phyloP scores from a whole-genome alignment of 2,329 filamentous ascomycete genomes.

The Colletotrichum scovillei region DNA sequence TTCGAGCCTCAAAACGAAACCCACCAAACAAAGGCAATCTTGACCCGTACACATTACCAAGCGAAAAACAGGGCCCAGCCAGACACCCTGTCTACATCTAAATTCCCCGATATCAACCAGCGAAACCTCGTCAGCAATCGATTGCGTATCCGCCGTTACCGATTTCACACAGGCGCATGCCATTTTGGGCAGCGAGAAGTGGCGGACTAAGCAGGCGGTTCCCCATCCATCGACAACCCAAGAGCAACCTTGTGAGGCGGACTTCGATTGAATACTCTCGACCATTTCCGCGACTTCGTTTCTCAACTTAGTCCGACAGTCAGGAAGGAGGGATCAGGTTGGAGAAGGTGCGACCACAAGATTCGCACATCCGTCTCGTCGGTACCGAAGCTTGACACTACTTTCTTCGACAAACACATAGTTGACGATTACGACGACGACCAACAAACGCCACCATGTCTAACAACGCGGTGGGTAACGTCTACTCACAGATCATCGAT shows the following conservation, averaged over 20 bases:
- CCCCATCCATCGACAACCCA: not conserved
- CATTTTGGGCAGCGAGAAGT: constrained; percentile 26
- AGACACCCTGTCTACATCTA: constrained; percentile 16
- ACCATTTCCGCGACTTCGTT: not conserved
- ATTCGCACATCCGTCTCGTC: not conserved
- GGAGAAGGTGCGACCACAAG: not conserved
- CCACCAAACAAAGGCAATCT: constrained; percentile 48
- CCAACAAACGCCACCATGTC: constrained; percentile 59
- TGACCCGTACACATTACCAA: constrained; percentile 50
- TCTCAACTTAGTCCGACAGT: not conserved
- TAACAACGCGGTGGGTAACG: constrained; percentile 73
- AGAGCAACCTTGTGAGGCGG: not conserved
- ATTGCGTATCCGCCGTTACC: not conserved
- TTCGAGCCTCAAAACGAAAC: constrained; percentile 41
- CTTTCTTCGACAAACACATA: not conserved
- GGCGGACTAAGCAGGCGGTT: constrained; percentile 26
- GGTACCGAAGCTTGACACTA: not conserved
- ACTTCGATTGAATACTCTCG: not conserved
- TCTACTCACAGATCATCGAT: constrained; percentile 83
- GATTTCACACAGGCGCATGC: constrained; percentile 8
- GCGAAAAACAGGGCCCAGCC: constrained; percentile 39
- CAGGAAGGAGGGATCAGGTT: not conserved
- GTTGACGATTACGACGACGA: not conserved
- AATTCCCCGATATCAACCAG: not conserved
- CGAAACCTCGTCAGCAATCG: not conserved